phyloP scores from a whole-genome alignment of 2,329 filamentous ascomycete genomes.

The Aureobasidium sp. region DNA sequence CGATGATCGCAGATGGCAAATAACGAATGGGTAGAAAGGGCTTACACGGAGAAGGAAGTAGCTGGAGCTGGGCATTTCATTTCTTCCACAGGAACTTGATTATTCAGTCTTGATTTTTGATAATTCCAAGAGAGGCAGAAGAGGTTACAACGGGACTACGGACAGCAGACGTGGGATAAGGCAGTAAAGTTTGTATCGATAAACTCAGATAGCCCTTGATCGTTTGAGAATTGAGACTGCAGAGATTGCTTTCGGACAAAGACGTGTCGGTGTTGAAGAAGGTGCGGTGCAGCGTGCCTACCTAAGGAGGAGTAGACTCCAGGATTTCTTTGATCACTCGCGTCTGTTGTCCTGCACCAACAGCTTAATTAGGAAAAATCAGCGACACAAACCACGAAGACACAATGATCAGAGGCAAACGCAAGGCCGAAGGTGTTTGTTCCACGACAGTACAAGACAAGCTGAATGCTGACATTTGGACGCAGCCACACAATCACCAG shows the following conservation, averaged over 20 bases:
- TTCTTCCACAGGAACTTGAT: background rate
- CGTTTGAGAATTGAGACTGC: background rate
- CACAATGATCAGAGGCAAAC: slow-evolving; percentile 5
- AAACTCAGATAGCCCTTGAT: background rate
- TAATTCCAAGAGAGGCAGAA: background rate
- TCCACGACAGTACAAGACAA: too few relatives aligned
- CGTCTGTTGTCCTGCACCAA: background rate
- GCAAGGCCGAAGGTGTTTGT: background rate
- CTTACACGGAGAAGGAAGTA: background rate
- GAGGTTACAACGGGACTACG: background rate
- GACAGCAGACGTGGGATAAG: background rate
- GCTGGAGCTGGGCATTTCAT: background rate
- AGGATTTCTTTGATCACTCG: background rate
- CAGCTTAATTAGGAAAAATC: background rate
- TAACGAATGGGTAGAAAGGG: background rate
- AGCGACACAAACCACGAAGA: background rate
- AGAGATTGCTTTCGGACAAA: background rate
- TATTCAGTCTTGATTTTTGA: background rate
- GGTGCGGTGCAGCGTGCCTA: background rate
- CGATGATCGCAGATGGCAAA: background rate
- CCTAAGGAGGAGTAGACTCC: background rate
- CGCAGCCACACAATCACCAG: background rate
- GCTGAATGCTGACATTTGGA: background rate
- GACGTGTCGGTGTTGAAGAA: background rate
- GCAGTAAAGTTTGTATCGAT: background rate